Percentiles rank a stretch among this genome's conserved stretches.
These are phyloP conservation scores for Acmispon strigosus DNA, from an alignment of 306 rosid species.

Conservation along the genomic window DNA sequence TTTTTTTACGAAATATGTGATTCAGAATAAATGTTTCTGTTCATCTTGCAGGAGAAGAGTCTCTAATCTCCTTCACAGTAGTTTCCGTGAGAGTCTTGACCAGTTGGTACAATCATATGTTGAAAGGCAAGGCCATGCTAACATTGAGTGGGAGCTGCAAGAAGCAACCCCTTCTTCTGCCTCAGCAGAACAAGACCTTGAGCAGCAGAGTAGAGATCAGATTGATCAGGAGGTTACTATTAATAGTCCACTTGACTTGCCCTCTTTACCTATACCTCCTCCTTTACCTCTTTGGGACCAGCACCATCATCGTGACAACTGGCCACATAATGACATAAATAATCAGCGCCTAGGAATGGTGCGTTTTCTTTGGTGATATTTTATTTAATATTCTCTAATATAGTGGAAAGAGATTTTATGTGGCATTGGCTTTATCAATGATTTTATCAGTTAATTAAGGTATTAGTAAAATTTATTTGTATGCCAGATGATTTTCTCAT, in stretches of 20 bases:
- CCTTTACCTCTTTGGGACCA: slow-evolving; percentile 61
- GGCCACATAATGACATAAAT: slow-evolving; percentile 63
- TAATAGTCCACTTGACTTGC: slow-evolving; percentile 39
- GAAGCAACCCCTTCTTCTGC: slow-evolving; percentile 45
- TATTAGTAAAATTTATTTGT: background rate
- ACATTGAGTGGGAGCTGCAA: slow-evolving; percentile 64
- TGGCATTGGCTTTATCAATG: background rate
- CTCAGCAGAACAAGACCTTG: slow-evolving; percentile 58
- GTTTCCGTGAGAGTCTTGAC: slow-evolving; percentile 82
- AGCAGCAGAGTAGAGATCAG: slow-evolving; percentile 46
- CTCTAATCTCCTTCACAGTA: slow-evolving; percentile 83
- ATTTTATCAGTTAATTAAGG: background rate
- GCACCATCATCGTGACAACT: slow-evolving; percentile 47
- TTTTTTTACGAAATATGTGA: background rate
- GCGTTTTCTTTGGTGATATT: slow-evolving; percentile 25
- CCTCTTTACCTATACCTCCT: slow-evolving; percentile 47
- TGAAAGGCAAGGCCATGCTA: slow-evolving; percentile 63
- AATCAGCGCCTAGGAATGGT: slow-evolving; percentile 61
- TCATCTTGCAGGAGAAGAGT: slow-evolving; percentile 83
- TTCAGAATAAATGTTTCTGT: background rate
- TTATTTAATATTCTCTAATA: background rate
- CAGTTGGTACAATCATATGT: slow-evolving; percentile 80
- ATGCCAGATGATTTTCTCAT: background rate
- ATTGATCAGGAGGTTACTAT: slow-evolving; percentile 38
- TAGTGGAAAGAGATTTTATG: background rate